Evolutionary conservation across 768 basidiomycete species (phyloP).

Genomic region (Mycena epipterygia): DNA sequence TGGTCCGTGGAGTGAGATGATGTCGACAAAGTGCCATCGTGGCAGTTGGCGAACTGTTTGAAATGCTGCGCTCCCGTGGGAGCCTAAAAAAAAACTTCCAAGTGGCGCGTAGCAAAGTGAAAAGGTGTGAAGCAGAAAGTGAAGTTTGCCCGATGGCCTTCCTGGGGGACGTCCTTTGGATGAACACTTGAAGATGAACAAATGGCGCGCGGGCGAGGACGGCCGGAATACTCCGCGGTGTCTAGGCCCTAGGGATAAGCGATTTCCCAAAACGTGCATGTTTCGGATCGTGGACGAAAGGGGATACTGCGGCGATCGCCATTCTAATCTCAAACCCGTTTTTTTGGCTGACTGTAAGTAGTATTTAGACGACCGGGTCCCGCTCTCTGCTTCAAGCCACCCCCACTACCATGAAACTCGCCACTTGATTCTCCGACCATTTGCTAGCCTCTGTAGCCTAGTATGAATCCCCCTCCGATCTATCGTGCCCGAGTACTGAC

Average conservation of each 20-base stretch:
- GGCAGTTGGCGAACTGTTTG: background rate
- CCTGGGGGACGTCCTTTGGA: too few species aligned
- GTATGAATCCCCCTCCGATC: background rate
- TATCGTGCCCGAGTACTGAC: background rate
- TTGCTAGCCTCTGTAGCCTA: background rate
- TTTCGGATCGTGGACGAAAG: conserved; percentile 1
- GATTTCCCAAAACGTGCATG: background rate
- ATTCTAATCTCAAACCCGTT: background rate
- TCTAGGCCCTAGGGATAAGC: too few species aligned
- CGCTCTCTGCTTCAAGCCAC: background rate
- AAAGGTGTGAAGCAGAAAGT: too few species aligned
- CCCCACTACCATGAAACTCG: conserved; percentile 8
- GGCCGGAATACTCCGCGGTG: too few species aligned
- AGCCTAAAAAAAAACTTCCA: background rate
- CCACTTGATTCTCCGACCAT: conserved; percentile 8
- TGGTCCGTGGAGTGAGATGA: background rate
- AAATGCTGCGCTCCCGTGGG: background rate
- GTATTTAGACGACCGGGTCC: background rate
- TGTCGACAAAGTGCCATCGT: background rate
- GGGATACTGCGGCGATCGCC: background rate
- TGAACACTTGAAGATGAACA: too few species aligned
- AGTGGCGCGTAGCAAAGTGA: too few species aligned
- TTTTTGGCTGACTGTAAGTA: background rate
- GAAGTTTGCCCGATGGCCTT: too few species aligned
- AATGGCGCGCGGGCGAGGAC: too few species aligned